Percentiles rank a stretch among this genome's conserved stretches.
phyloP scores from a whole-genome alignment of 805 yeast genomes.

The Sungouiozyma intestinalis region DNA sequence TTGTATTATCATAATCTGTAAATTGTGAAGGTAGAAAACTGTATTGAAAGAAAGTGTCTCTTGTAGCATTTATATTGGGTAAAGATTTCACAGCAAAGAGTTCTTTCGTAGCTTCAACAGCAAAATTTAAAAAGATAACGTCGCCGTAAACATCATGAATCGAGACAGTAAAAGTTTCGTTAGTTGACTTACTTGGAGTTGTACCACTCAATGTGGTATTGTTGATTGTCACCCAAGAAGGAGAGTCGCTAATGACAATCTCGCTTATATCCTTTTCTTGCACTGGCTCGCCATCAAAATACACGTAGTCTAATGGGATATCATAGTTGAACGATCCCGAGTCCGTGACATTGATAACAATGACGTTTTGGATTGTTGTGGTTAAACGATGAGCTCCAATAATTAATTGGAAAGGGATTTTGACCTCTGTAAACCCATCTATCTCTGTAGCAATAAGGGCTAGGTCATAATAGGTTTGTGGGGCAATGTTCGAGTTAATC shows the following conservation, averaged over 20 bases:
- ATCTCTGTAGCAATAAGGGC: constrained; percentile 72
- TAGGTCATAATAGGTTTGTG: constrained; percentile 62
- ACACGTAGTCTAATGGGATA: constrained; percentile 55
- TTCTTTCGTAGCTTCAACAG: constrained; percentile 40
- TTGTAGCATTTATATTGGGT: constrained; percentile 57
- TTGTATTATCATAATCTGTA: constrained; percentile 42
- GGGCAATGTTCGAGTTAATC: constrained; percentile 79
- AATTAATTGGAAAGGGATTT: constrained; percentile 56
- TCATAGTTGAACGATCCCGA: constrained; percentile 42
- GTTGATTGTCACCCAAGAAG: constrained; percentile 47
- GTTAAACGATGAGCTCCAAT: constrained; percentile 86
- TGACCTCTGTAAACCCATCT: constrained; percentile 61
- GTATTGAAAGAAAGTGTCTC: constrained; percentile 49
- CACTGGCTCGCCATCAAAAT: constrained; percentile 50
- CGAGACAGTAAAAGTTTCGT: constrained; percentile 38
- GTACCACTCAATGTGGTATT: constrained; percentile 20
- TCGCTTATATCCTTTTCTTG: constrained; percentile 42
- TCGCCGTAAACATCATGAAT: constrained; percentile 53
- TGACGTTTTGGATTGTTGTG: constrained; percentile 47
- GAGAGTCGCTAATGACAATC: constrained; percentile 41
- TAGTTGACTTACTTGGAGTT: constrained; percentile 9
- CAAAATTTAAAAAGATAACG: constrained; percentile 46
- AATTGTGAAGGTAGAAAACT: constrained; percentile 45
- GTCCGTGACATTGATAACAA: constrained; percentile 57
- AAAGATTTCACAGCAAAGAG: constrained; percentile 46